phyloP scores from a whole-genome alignment of 176 grass and related monocot species.

The Bothriochloa decipiens region DNA sequence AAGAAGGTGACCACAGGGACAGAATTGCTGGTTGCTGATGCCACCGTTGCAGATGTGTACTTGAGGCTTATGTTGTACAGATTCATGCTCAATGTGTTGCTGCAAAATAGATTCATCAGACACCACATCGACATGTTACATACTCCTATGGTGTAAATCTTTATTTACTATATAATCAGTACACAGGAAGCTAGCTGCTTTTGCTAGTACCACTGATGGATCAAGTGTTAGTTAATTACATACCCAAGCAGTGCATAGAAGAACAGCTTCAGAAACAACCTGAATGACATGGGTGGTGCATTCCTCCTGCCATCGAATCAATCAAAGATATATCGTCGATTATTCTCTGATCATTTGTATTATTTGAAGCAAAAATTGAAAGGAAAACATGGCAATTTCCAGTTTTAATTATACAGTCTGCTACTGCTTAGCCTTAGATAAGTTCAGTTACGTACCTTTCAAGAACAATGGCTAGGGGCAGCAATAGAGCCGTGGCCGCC shows the following conservation, averaged over 20 bases:
- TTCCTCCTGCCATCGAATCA: conserved; percentile 48
- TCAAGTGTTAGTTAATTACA: neutral
- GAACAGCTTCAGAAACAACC: conserved; percentile 73
- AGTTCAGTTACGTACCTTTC: conserved; percentile 23
- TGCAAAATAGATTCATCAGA: conserved; percentile 12
- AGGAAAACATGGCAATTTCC: no score
- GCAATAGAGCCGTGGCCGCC: conserved; percentile 47
- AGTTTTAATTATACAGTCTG: neutral
- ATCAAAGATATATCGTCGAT: neutral
- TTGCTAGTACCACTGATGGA: neutral
- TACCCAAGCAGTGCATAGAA: conserved; percentile 69
- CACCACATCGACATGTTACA: neutral
- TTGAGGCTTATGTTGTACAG: conserved; percentile 62
- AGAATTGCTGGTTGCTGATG: conserved; percentile 50
- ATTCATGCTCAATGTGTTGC: conserved; percentile 63
- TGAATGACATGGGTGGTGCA: conserved; percentile 41
- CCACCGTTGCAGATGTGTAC: conserved; percentile 67
- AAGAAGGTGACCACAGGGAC: conserved; percentile 73
- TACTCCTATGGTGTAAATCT: neutral
- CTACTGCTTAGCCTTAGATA: neutral
- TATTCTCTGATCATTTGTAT: neutral
- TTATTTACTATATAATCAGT: neutral
- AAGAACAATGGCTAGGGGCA: conserved; percentile 54
- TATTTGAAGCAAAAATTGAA: neutral
- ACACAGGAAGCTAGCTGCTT: neutral